Conservation (phyloP, 202 grass and related monocot genomes). For the Thinopyrum obtusiflorum region DNA sequence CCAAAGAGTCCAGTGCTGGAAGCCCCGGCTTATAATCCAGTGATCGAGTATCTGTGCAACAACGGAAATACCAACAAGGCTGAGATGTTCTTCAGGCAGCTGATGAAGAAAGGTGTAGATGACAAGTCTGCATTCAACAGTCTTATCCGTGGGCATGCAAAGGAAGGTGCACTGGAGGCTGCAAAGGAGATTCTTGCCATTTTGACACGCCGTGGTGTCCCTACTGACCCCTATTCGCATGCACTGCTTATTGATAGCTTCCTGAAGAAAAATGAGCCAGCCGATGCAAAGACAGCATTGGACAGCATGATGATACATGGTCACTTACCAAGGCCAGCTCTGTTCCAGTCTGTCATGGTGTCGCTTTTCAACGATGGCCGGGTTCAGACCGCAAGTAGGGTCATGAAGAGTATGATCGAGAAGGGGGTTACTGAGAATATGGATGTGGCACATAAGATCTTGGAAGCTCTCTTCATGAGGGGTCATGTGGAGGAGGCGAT, state of each 20-base stretch:
- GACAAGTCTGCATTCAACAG: slow-evolving; percentile 76
- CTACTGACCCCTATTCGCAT: slow-evolving; percentile 59
- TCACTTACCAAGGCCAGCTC: slow-evolving; percentile 61
- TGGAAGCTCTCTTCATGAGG: slow-evolving; percentile 76
- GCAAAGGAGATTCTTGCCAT: slow-evolving; percentile 73
- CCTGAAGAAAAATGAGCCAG: slow-evolving; percentile 64
- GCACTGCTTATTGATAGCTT: slow-evolving; percentile 66
- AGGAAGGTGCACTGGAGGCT: slow-evolving; percentile 57
- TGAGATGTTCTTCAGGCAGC: slow-evolving; percentile 81
- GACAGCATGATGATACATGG: slow-evolving; percentile 91
- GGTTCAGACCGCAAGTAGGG: slow-evolving; percentile 80
- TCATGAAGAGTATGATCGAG: slow-evolving; percentile 95
- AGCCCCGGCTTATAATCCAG: slow-evolving; percentile 59
- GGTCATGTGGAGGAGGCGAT: slow-evolving; percentile 92
- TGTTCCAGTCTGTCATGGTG: slow-evolving; percentile 83
- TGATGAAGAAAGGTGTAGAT: slow-evolving; percentile 95
- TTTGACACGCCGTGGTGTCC: slow-evolving; percentile 58
- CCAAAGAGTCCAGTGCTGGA: slow-evolving; percentile 60
- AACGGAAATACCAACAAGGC: slow-evolving; percentile 74
- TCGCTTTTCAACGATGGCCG: slow-evolving; percentile 61
- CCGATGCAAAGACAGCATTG: slow-evolving; percentile 72
- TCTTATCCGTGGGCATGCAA: slow-evolving; percentile 77
- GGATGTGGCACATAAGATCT: slow-evolving; percentile 65
- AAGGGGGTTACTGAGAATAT: slow-evolving; percentile 89
- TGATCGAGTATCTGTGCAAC: slow-evolving; percentile 77